Base-by-base conservation (phyloP, 495 filamentous ascomycete genomes). In the Articulospora tetracladia region DNA sequence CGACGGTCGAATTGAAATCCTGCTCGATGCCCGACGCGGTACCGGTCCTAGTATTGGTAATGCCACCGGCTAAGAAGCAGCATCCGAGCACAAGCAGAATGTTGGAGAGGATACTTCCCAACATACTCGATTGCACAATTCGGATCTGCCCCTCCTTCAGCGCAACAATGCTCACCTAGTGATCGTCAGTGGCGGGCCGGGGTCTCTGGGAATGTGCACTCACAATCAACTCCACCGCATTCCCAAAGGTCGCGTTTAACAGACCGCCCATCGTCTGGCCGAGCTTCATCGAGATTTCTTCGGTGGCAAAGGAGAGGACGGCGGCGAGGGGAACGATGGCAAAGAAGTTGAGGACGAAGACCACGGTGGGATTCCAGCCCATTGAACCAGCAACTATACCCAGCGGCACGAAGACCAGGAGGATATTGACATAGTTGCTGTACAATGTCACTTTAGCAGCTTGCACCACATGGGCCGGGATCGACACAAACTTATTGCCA, bases 221-320 rank as follows among this genome's bases (percentile, higher is more conserved):
- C 7, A 96, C 94, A 77, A 98, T 98, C 66, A 98, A 74, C 68
- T 98, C 94, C n/a, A 97, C 93, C 0, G 94, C 94, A 79, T 98
- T 98, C 41, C 94, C 94, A 76, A 96, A 97, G 7, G 91, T 95
- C 25, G 94, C 94, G 78, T 98, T 98, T 69, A 97, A 82, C 65
- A 98, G 74, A 0, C 94, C 94, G 41, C 94, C 94, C 32, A 98
- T 70, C 0, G 94, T 93, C 72, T 97, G 88, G 19, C 94, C 94
- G 59, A 97, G 79, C 52, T 88, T 87, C 12, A 81, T 79, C 6
- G 91, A 86, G 60, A 98, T 79, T 72, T 98, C 91, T 76, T 97
- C 94, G 0, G 94, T 98, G 46, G 94, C 94, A 73, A 96, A 97
- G 60, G 92, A 96, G 61, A 98, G 77, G 61, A 98, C 78, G 6